Base-by-base conservation (phyloP, 768 basidiomycete species). In the Amanita molliuscula region DNA sequence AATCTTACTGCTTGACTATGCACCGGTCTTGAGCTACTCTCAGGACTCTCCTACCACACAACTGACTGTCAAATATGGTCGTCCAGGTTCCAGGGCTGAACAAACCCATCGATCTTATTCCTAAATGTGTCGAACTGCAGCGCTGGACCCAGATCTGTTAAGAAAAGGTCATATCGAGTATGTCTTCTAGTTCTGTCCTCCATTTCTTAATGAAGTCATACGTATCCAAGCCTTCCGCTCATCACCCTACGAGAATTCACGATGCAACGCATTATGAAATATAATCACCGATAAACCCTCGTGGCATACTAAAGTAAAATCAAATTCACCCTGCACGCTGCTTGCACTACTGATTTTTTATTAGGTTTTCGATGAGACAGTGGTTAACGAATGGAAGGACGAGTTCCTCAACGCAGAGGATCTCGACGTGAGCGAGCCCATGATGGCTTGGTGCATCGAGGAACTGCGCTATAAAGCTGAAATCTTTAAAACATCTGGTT, bases 241-340 rank as follows among this genome's bases (percentile, higher is more conserved):
- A 59, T 53, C 4, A 64, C 64, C 0, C 48, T 65, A 6, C 64
- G 66, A 13, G 67, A 68, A 47, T 54, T 65, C 7, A 56, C 58
- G 2, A 68, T 68, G 68, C 46, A 67, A 11, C 59, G 58, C 7
- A 57, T 68, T 34, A 68, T 70, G 65, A 67, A n/a, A 70, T 53
- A 48, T 42, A 18, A 47, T 65, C 13, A 67, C 67, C 1, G 66
- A 70, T 46, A 67, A 70, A 53, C 47, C 55, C 0, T 59, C 64
- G 13, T 68, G 68, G 68, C 48, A 64, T 41, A 45, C 47, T 33
- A 67, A 70, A 55, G 68, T 62, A 33, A n/a, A 26, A 7, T 11
- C 8, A 15, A 45, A 20, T 9, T 6, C 13, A 15, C 20, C 23
- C 16, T 6, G n/a, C 8, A 10, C 46, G 18, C 11, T n/a, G 20